These are phyloP conservation scores for Agaricus subrufescens DNA, from an alignment of 768 basidiomycete species.

Conservation along the genomic window DNA sequence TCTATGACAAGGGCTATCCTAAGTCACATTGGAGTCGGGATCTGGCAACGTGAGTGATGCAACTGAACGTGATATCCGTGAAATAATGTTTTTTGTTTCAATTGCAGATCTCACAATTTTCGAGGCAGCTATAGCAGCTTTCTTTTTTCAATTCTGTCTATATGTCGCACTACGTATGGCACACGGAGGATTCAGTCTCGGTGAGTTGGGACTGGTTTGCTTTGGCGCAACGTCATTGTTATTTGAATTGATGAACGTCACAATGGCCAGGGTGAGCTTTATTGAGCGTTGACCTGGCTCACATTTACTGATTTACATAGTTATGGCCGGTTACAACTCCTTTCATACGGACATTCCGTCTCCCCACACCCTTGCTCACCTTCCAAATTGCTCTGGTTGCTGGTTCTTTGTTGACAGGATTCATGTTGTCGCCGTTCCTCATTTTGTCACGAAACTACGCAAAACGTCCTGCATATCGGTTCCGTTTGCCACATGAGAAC, in stretches of 20 bases:
- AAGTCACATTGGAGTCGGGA: conserved; percentile 33
- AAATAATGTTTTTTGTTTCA: not conserved
- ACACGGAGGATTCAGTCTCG: conserved; percentile 92
- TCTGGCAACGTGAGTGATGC: conserved; percentile 69
- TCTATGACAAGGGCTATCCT: conserved; percentile 47
- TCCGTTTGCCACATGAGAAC: conserved; percentile 83
- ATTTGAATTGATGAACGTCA: conserved; percentile 84
- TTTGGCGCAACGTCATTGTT: conserved; percentile 84
- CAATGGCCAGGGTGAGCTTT: conserved; percentile 67
- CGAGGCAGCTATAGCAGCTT: conserved; percentile 65
- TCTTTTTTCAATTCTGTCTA: conserved; percentile 89
- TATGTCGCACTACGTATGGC: conserved; percentile 88
- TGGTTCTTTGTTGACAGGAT: conserved; percentile 89
- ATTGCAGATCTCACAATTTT: conserved; percentile 68
- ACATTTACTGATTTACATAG: conserved; percentile 29
- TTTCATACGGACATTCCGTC: conserved; percentile 87
- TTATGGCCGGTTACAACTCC: conserved; percentile 76
- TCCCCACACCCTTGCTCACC: conserved; percentile 87
- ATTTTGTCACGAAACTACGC: conserved; percentile 90
- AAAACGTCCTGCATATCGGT: conserved; percentile 75
- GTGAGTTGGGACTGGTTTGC: conserved; percentile 86
- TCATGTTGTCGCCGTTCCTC: conserved; percentile 90
- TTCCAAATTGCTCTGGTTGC: conserved; percentile 92
- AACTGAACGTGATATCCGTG: conserved; percentile 1
- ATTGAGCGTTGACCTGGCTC: not conserved